phyloP scores from a whole-genome alignment of 2,329 filamentous ascomycete species.

The Myrmaecium sp. region DNA sequence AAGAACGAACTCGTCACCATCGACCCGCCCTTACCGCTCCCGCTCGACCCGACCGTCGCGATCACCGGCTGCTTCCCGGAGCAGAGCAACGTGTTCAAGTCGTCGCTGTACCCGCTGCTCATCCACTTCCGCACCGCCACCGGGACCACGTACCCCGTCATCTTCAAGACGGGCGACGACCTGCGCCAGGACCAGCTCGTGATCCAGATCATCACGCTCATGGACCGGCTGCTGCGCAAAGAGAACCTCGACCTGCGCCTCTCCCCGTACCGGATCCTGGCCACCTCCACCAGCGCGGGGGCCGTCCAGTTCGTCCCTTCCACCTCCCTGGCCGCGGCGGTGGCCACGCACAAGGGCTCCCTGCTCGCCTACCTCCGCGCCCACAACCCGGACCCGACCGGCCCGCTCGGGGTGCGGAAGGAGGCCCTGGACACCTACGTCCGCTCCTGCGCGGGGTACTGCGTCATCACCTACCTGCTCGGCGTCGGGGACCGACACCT shows the following conservation, averaged over 20 bases:
- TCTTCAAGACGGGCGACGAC: slow-evolving; percentile 96
- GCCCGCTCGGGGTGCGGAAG: slow-evolving; percentile 72
- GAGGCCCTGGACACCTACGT: slow-evolving; percentile 92
- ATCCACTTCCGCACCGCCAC: slow-evolving; percentile 72
- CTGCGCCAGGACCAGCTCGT: slow-evolving; percentile 93
- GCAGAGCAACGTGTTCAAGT: slow-evolving; percentile 87
- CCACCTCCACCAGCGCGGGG: slow-evolving; percentile 75
- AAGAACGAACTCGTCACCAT: slow-evolving; percentile 77
- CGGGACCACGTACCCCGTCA: slow-evolving; percentile 69
- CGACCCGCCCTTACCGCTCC: slow-evolving; percentile 72
- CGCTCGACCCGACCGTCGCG: slow-evolving; percentile 68
- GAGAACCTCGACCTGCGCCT: slow-evolving; percentile 93
- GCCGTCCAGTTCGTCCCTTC: slow-evolving; percentile 89
- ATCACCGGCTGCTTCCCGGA: slow-evolving; percentile 69
- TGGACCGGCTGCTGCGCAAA: slow-evolving; percentile 89
- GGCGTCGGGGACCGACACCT: slow-evolving; percentile 92
- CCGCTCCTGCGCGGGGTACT: slow-evolving; percentile 92
- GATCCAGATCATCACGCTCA: slow-evolving; percentile 91
- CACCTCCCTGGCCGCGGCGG: slow-evolving; percentile 65
- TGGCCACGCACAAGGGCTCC: slow-evolving; percentile 63
- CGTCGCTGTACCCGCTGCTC: slow-evolving; percentile 77
- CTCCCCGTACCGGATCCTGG: slow-evolving; percentile 89
- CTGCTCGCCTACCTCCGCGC: slow-evolving; percentile 69
- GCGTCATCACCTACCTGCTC: slow-evolving; percentile 94
- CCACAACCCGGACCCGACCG: slow-evolving; percentile 73